A percentile compares a stretch with the other conserved stretches of the same genome.
Evolutionary conservation across 306 rosid genomes (phyloP).

Genomic region (Ceratonia siliqua): DNA sequence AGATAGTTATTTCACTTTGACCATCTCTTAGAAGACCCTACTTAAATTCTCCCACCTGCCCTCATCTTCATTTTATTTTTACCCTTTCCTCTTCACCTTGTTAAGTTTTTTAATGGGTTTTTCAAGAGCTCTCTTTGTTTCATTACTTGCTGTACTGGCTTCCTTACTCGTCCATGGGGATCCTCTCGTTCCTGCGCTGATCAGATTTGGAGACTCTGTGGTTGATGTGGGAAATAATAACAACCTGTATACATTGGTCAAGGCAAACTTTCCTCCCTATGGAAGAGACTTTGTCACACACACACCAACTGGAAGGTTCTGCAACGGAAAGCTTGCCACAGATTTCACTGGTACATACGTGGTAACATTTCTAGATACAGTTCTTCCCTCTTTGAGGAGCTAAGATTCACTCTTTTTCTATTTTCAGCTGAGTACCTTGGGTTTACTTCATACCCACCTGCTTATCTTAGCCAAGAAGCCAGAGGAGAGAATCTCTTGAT

Average conservation of each 20-base stretch:
- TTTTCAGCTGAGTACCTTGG: constrained; percentile 61
- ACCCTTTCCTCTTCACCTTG: not conserved
- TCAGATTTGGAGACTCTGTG: constrained; percentile 67
- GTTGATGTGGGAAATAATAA: constrained; percentile 68
- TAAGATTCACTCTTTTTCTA: not conserved
- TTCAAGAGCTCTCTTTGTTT: constrained; percentile 31
- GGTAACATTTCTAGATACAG: not conserved
- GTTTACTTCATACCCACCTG: constrained; percentile 58
- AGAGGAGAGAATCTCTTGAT: constrained; percentile 49
- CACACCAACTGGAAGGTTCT: constrained; percentile 68
- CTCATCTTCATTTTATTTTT: constrained; percentile 12
- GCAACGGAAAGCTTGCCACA: constrained; percentile 65
- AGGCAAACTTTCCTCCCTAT: constrained; percentile 66
- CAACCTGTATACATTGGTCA: constrained; percentile 45
- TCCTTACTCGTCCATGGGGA: constrained; percentile 38
- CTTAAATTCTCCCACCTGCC: constrained; percentile 24
- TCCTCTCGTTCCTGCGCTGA: constrained; percentile 65
- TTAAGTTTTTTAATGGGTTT: constrained; percentile 31
- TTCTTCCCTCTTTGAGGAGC: not conserved
- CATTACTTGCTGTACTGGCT: constrained; percentile 36
- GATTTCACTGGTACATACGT: constrained; percentile 56
- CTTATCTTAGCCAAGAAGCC: constrained; percentile 67
- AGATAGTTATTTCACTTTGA: not conserved
- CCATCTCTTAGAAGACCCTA: not conserved
- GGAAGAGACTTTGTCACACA: constrained; percentile 69